These are phyloP conservation scores for Nemania sp. DNA, from an alignment of 2,329 filamentous ascomycete genomes.

Conservation along the genomic window DNA sequence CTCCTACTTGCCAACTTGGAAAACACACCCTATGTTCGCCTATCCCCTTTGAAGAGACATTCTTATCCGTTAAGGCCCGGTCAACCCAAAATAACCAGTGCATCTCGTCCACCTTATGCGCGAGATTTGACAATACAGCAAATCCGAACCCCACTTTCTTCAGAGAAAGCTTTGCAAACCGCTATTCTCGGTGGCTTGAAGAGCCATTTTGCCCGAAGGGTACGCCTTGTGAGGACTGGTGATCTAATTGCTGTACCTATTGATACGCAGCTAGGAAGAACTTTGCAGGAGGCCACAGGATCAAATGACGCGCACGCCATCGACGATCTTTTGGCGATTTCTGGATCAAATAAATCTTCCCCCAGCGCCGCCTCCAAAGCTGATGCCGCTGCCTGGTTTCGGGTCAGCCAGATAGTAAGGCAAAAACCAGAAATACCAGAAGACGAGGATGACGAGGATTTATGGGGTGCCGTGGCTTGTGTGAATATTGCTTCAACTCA, in stretches of 20 bases:
- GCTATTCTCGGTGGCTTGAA: conserved; percentile 89
- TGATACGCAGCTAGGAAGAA: conserved; percentile 84
- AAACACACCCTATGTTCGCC: conserved; percentile 79
- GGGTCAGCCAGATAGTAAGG: conserved; percentile 78
- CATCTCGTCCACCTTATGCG: conserved; percentile 69
- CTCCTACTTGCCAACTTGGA: conserved; percentile 88
- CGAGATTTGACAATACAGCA: conserved; percentile 88
- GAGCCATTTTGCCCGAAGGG: conserved; percentile 85
- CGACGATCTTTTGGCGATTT: conserved; percentile 74
- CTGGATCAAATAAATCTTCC: conserved; percentile 58
- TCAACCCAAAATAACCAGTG: conserved; percentile 67
- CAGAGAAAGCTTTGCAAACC: conserved; percentile 85
- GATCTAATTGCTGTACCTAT: conserved; percentile 91
- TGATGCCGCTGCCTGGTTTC: conserved; percentile 89
- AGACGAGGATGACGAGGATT: conserved; percentile 72
- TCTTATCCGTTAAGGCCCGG: conserved; percentile 63
- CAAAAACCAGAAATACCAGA: conserved; percentile 63
- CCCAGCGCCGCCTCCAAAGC: conserved; percentile 52
- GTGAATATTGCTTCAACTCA: conserved; percentile 89
- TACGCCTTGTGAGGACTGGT: conserved; percentile 84
- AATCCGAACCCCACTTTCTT: conserved; percentile 88
- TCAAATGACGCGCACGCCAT: conserved; percentile 72
- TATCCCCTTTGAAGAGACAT: conserved; percentile 74
- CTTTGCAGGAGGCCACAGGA: conserved; percentile 77
- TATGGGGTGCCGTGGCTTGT: conserved; percentile 87